A percentile compares a stretch with the other conserved stretches of the same genome.
Conservation (phyloP, 768 basidiomycete species). For the Collybia sp. region DNA sequence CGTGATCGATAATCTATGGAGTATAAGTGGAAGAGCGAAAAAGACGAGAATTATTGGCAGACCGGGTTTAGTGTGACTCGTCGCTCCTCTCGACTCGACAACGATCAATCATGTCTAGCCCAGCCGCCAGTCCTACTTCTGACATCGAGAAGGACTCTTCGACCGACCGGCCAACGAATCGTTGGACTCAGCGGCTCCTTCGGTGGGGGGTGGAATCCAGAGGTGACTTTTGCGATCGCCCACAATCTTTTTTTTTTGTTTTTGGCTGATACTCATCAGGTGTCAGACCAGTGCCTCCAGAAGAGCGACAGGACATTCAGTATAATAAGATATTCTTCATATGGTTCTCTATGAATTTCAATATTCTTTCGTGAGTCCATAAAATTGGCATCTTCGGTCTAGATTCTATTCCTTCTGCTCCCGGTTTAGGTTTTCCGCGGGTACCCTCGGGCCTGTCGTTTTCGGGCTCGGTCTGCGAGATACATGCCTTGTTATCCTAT, state of each 20-base stretch:
- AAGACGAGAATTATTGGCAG: too few relatives aligned
- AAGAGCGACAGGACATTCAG: conserved; percentile 55
- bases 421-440: conserved; percentile 52
- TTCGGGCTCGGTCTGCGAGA: conserved; percentile 60
- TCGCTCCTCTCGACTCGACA: too few relatives aligned
- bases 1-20: too few relatives aligned
- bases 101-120: too few relatives aligned
- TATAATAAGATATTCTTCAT: conserved; percentile 72
- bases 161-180: not conserved
- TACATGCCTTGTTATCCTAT: conserved; percentile 59
- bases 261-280: not conserved
- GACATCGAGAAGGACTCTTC: too few relatives aligned
- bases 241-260: not conserved
- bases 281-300: conserved; percentile 51
- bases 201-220: conserved; percentile 27
- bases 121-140: too few relatives aligned
- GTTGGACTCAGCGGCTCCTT: conserved; percentile 12
- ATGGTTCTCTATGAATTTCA: conserved; percentile 72
- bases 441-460: conserved; percentile 57
- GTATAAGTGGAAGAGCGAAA: too few relatives aligned
- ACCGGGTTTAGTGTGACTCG: too few relatives aligned
- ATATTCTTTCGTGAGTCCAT: conserved; percentile 49
- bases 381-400: too few relatives aligned
- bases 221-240: conserved; percentile 15
- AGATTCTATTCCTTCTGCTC: too few relatives aligned